A percentile compares a stretch with the other conserved stretches of the same genome.
Conservation (phyloP, 495 filamentous ascomycete species). For the Penicillium crystallinum region DNA sequence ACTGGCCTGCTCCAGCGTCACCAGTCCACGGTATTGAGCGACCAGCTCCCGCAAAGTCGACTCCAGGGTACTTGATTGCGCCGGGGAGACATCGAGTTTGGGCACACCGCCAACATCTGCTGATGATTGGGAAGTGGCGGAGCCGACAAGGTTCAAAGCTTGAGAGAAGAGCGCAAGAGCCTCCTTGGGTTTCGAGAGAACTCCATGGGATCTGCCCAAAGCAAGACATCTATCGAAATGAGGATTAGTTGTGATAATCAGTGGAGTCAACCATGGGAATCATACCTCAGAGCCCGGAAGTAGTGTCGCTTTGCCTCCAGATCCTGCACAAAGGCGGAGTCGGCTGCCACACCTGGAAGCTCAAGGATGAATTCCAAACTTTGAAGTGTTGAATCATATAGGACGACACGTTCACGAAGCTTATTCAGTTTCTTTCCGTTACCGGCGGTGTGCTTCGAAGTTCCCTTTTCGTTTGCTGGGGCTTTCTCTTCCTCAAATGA, state of each 20-base stretch:
- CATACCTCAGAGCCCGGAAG: constrained; percentile 83
- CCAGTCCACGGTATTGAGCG: constrained; percentile 73
- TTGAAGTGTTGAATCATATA: constrained; percentile 89
- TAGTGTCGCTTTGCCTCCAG: constrained; percentile 73
- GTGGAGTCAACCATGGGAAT: neutral
- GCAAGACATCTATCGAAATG: constrained; percentile 61
- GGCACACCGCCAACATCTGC: constrained; percentile 34
- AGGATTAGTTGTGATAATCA: constrained; percentile 1
- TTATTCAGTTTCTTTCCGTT: constrained; percentile 66
- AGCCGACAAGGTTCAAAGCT: constrained; percentile 50
- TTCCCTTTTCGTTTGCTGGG: constrained; percentile 40
- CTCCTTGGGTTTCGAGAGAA: constrained; percentile 67
- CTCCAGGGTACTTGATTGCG: constrained; percentile 52
- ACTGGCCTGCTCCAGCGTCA: constrained; percentile 63
- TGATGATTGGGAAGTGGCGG: constrained; percentile 31
- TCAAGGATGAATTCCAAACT: constrained; percentile 88
- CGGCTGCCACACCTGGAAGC: constrained; percentile 85
- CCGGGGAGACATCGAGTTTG: constrained; percentile 55
- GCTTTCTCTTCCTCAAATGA: constrained; percentile 51
- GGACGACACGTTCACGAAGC: constrained; percentile 78
- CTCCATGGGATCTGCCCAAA: constrained; percentile 76
- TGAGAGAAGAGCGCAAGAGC: constrained; percentile 79
- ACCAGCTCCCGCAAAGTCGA: constrained; percentile 60
- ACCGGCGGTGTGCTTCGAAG: constrained; percentile 53
- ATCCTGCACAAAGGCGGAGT: constrained; percentile 67